Base-by-base conservation (phyloP, 2,329 filamentous ascomycete genomes). In the Rasamsonia emersonii region DNA sequence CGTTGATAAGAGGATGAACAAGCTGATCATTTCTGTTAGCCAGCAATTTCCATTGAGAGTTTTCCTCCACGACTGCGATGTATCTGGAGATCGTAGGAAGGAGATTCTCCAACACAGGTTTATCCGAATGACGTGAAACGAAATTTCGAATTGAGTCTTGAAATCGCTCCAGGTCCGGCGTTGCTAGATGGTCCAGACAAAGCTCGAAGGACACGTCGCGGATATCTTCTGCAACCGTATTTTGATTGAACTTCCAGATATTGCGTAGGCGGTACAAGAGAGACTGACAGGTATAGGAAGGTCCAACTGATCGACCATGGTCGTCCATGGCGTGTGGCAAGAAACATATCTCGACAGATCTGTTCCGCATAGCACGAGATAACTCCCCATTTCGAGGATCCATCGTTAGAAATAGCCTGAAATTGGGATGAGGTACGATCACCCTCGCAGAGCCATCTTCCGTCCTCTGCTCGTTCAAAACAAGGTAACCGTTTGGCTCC, bases 311-410 rank as follows among this genome's bases (percentile, higher is more conserved):
- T 19, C 26, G 21, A 18, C 38, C 30, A 11, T 37, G 33, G 11
- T 40, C 27, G 9, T 41, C 40, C 6, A 43, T 18, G 19, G 62
- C 56, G 2, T 59, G 58, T 4, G 62, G 50, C 40, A 77, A 68
- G 27, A 98, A 67, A 49, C 79, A 91, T 7, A 98, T 81, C 58
- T 98, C 93, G 16, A 95, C 72, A 29, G 86, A 86, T 55, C 91
- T 77, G 59, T 98, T 98, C 36, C 93, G 73, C 91, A 98, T 98
- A 1, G 91, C 91, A 41, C 91, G 75, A 3, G 91, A 98, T 6
- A 98, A 68, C 56, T 98, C 91, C 11, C 91, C 93, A 55, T 94
- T 84, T 30, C 80, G 77, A 27, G 91, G 79, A 55, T 98, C 89
- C 66, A 93, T 82, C 0, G 89, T 96, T 53, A 98, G 65, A 59